Percentiles rank a stretch among this genome's conserved stretches.
phyloP scores from a whole-genome alignment of 2,329 filamentous ascomycete species.

The Exutisphaerella laricina region DNA sequence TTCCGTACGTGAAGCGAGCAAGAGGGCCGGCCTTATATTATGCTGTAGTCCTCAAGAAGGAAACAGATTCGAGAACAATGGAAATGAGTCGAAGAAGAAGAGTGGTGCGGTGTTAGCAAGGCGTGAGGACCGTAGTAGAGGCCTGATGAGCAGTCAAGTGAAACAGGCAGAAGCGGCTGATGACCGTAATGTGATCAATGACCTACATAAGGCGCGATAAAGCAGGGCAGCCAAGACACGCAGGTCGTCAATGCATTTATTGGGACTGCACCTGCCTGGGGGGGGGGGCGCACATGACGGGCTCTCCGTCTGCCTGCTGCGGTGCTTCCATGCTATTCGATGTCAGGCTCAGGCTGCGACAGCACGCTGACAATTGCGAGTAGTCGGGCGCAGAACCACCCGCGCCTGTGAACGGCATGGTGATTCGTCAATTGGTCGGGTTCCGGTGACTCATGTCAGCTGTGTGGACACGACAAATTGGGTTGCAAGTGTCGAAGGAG shows the following conservation, averaged over 20 bases:
- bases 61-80: slow-evolving; percentile 2
- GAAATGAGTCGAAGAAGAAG: slow-evolving; percentile 9
- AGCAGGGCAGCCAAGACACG: slow-evolving; percentile 17
- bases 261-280: slow-evolving; percentile 2
- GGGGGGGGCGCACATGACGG: slow-evolving; percentile 7
- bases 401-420: background rate
- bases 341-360: slow-evolving; percentile 7
- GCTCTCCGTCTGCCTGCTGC: no score
- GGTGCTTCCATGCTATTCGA: no score
- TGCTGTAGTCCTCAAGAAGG: no score
- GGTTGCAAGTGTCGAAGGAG: background rate
- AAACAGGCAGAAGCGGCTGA: slow-evolving; percentile 16
- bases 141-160: slow-evolving; percentile 5
- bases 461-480: background rate
- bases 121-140: slow-evolving; percentile 10
- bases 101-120: slow-evolving; percentile 5
- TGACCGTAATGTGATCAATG: slow-evolving; percentile 13
- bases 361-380: no score
- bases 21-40: background rate
- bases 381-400: background rate
- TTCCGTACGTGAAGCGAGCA: background rate
- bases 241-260: slow-evolving; percentile 6
- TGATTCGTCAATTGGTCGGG: slow-evolving; percentile 5
- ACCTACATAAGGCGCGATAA: slow-evolving; percentile 11
- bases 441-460: background rate